Base-by-base conservation (phyloP, 441 rosid species). In the Rhodomyrtus psidioides region DNA sequence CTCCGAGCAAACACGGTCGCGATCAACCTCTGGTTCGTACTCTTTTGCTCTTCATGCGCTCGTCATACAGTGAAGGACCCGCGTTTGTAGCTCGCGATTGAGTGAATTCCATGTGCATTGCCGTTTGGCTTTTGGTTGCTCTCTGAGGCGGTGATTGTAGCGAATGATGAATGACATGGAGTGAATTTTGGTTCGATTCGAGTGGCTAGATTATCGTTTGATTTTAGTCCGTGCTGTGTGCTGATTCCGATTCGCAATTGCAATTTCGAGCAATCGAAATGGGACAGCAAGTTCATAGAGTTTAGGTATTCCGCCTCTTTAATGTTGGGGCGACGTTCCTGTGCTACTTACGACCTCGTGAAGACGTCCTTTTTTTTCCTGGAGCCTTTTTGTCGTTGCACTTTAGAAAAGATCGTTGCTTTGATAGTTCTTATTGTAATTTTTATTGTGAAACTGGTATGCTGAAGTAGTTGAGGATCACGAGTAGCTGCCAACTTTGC, bases 1-100 rank as follows among this genome's bases (percentile, higher is more conserved):
- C 76, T 28, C 88, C 89, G 82, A 90, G 83, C 82, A 95, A 95
- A 88, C 96, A 95, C 89, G 92, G 91, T 27, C 95, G 93, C 34
- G 96, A 93, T 90, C 95, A 90, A 88, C 86, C 94, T 83, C 90
- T 91, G 93, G 98, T 96, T 87, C 42, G 74, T 86, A 30, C 83
- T 81, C 6, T 53, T 16, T 51, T 44, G 24, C 9, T 49, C 53
- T 28, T 51, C 24, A n/a, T 26, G 17, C 12, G 49, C 79, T 70
- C 79, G 79, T 49, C 79, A 24, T 70, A 15, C 27, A 15, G 42
- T 27, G 55, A 14, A 10, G 10, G 84, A 53, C n/a, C n/a, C 23
- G n/a, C 15, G n/a, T 17, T 81, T 16, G 79, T 26, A 44, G 84
- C 59, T 34, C 3, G 57, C 84, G 17, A n/a, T 55, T 12, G 51